Base-by-base conservation (phyloP, 208 protist genomes). In the Leptomonas seymouri region DNA sequence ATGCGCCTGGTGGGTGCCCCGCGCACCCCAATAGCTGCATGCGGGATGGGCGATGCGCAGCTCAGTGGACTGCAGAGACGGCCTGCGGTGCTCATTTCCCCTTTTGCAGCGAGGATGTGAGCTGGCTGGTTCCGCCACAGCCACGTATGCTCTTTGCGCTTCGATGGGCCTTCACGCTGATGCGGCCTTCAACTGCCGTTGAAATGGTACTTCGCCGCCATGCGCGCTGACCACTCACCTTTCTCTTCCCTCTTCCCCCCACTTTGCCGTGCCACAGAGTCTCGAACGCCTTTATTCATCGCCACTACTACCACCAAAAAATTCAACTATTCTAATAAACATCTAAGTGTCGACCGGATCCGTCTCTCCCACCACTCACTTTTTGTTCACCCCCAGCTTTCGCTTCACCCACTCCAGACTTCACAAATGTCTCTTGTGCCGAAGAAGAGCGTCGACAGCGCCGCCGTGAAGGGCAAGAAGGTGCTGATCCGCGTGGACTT, bases 401-500 rank as follows among this genome's bases (percentile, higher is more conserved):
- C 44, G 5, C 59, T 27, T 28, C 25, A 27, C 3, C 41, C 12
- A n/a, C 59, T 28, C 85, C 48, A 49, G 56, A 61, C 56, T 61
- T 49, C 56, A 61, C 56, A 61, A 61, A 81, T 81, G 74, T 78
- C 74, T 71, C 82, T 94, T 27, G 79, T 72, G 44, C 81, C 81
- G 42, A 95, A 97, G 84, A 81, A 91, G 74, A 83, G 78, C 51
- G 77, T 97, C 70, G 90, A 96, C 30, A 76, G 94, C 60, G 61
- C 89, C 18, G 30, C 55, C 31, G 20, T 97, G 23, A 87, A 87
- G 76, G 97, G 82, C 49, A 99, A 99, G 85, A 93, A 96, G 78
- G 98, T 98, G 39, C 87, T 99, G 30, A 80, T 91, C 62, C 94
- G 98, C 63, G 97, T 99, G 42, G 98, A 99, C 80, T 99, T 98